Evolutionary conservation across 176 grass and related monocot genomes (phyloP), one percentile per base, ranked within the genome.

Genomic region (Phoenix roebelenii): DNA sequence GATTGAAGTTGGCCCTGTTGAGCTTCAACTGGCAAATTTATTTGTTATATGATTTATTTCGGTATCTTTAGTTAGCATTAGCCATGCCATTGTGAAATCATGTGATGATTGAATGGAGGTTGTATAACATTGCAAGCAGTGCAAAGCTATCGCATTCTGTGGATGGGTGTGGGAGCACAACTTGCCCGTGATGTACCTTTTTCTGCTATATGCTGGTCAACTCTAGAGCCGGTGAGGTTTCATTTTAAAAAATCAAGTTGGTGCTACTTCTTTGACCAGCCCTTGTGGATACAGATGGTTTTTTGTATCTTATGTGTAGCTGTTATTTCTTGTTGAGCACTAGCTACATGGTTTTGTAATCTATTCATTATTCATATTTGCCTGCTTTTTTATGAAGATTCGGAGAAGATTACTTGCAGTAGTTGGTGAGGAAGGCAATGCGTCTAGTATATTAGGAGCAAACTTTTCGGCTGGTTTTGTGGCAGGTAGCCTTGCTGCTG

Each of bases 161-260:
- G 92, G 92, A 97, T 70, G 61, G 92, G 92, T 59, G 84, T 97
- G 65, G 92, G 92, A 69, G 92, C 92, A 61, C 92, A 97, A 74
- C 81, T 97, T 61, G 87, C 87, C 52, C 77, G 92, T 23, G 92
- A 97, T 69, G 92, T 97, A 76, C 92, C 92, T 48, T 97, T 97
- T 76, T 97, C 92, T 57, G 92, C 83, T 74, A 83, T 97, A 77
- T 97, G 92, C 66, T 97, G 92, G 92, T 77, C 80, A 72, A 91
- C 84, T 50, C 87, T 97, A 68, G 92, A 97, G 76, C 87, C 87
- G 0, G 92, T 91, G 66, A 80, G 52, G 76, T 55, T n/a, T 25
- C 73, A 15, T 49, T 66, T 44, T 14, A 14, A 12, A 44, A 44
- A 44, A 44, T 44, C 10, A 12, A 44, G 35, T 44, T 44, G 7